Evolutionary conservation across 768 basidiomycete species (phyloP).

Genomic region (Mycena venus): DNA sequence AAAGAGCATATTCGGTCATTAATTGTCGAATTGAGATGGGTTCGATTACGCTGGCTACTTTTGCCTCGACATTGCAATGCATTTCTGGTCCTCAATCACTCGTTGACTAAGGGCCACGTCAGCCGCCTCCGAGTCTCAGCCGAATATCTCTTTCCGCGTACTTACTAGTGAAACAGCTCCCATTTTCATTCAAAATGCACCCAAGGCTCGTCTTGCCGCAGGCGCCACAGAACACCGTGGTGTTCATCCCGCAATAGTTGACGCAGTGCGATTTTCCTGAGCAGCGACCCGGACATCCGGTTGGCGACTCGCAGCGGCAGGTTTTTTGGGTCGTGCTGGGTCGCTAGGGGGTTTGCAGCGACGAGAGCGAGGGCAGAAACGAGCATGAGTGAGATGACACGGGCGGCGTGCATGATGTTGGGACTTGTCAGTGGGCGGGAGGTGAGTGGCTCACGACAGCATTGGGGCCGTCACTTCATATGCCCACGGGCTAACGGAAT

Average conservation of each 20-base stretch:
- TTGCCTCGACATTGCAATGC: no score
- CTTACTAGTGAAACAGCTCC: constrained; percentile 14
- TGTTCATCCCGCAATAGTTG: constrained; percentile 7
- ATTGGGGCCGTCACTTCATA: no score
- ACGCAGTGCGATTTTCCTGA: constrained; percentile 2
- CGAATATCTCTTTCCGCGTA: neutral
- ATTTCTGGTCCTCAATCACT: neutral
- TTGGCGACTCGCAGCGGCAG: constrained; percentile 13
- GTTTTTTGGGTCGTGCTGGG: neutral
- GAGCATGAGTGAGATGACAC: neutral
- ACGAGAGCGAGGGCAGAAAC: neutral
- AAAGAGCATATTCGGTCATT: no score
- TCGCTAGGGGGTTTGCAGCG: constrained; percentile 11
- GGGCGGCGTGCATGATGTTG: constrained; percentile 6
- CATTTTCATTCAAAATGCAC: constrained; percentile 7
- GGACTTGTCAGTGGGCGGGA: neutral
- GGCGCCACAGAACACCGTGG: neutral
- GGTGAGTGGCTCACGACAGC: no score
- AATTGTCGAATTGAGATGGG: no score
- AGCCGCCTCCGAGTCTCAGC: neutral
- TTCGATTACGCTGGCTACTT: no score
- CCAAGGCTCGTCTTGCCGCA: neutral
- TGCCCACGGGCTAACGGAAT: no score
- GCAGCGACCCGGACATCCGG: constrained; percentile 22
- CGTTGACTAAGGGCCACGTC: neutral